Base-by-base conservation (phyloP, 495 filamentous ascomycete species). In the Aspergillus taichungensis region DNA sequence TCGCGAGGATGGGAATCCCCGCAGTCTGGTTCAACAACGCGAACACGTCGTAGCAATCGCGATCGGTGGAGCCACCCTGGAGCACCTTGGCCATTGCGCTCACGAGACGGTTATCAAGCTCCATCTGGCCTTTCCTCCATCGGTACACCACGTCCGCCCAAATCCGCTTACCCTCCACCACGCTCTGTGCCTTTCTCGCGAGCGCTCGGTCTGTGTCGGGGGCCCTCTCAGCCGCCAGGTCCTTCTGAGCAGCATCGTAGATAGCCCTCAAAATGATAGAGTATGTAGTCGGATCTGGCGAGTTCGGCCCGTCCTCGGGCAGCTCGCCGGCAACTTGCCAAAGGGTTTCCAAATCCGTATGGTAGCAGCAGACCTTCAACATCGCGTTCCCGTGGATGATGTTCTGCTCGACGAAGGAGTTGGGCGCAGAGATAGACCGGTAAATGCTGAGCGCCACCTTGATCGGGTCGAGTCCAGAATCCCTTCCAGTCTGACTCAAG, bases 361-460 rank as follows among this genome's bases (percentile, higher is more conserved):
- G 77, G 14, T 75, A 69, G 24, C 78, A 75, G 56, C 90, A 96
- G 3, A 88, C 84, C 35, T 83, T 80, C 10, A 98, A 69, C 45
- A 89, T 77, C 6, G 88, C 87, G 60, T 98, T 96, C 37, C 82
- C 79, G 56, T 97, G 92, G 38, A 86, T 82, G 8, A 84, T 82
- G 47, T 75, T 80, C 1, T 80, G 84, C 47, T 78, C 65, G 40
- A 91, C 64, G 2, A 61, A 62, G 0, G 75, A 76, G 33, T 76
- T 80, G 3, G 72, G 60, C 1, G 62, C 66, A 31, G 68, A 65
- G 69, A 95, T 84, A 35, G 78, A 82, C 47, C 80, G 71, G 64
- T 92, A 96, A 13, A 94, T 71, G 12, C 72, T 66, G 12, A 84
- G 49, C 0, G 87, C 85, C 40, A 79, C 76, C 11, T 66, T 57